Base-by-base conservation (phyloP, 768 basidiomycete genomes). In the Leccinum boreale region DNA sequence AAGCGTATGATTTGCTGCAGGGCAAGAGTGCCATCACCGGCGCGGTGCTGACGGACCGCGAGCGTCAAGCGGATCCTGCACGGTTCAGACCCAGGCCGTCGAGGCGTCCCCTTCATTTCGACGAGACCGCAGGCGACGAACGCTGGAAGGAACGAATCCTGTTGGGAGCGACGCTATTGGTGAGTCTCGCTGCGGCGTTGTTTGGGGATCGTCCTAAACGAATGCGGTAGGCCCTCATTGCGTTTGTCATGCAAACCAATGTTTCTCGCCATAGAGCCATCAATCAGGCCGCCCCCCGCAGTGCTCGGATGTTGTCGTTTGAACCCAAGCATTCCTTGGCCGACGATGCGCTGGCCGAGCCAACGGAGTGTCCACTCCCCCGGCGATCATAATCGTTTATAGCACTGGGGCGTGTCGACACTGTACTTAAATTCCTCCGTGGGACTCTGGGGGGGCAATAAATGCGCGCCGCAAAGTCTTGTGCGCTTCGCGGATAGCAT, bases 81-180 rank as follows among this genome's bases (percentile, higher is more conserved):
- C 84, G 46, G 53, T 79, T 81, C 61, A 75, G 74, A 58, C 73
- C 74, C 63, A 69, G 66, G 58, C 62, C 74, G 26, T 48, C 62
- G 57, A 64, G 69, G 47, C 74, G 79, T 67, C 72, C 85, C 67
- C 73, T 83, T 24, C 78, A 84, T 65, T 73, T 79, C 3, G 82
- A 80, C 36, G 77, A 80, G 49, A 58, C 64, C 8, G 29, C 53
- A 33, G 61, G 71, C 17, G 85, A 89, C 61, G 88, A 90, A 49
- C 75, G 80, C 29, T 86, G 84, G 84, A 88, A 86, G 67, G 88
- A 89, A 65, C 71, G 79, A 39, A 58, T 85, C 14, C 81, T 90
- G 51, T 48, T 88, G 7, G 77, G 77, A n/a, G 80, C 80, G 8
- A 75, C 85, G 3, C 52, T 84, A 23, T 62, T 81, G 33, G 88